phyloP scores from a whole-genome alignment of 139 green algal genomes.

The Spirogloea muscicola region DNA sequence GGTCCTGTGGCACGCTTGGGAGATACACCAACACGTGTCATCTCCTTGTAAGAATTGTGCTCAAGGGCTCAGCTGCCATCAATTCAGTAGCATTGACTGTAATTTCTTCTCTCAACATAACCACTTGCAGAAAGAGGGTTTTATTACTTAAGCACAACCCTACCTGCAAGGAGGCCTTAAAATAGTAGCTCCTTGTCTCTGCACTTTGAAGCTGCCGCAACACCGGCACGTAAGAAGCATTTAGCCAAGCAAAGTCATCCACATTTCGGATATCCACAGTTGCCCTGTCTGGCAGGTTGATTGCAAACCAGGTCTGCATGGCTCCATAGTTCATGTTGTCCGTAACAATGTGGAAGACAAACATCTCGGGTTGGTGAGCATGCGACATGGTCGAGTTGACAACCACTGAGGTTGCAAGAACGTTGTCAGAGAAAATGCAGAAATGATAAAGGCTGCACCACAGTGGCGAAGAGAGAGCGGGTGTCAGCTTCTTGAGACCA shows the following conservation, averaged over 20 bases:
- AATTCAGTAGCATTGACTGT: no score
- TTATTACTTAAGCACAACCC: no score
- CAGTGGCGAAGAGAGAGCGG: no score
- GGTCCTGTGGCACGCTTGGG: no score
- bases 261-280: slow-evolving; percentile 23
- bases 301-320: slow-evolving; percentile 45
- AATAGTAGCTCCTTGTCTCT: slow-evolving; percentile 32
- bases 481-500: no score
- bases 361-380: neutral
- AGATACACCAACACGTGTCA: no score
- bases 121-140: no score
- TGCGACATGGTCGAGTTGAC: slow-evolving; percentile 38
- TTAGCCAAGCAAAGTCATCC: slow-evolving; percentile 26
- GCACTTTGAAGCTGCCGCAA: slow-evolving; percentile 32
- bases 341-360: slow-evolving; percentile 39
- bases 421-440: slow-evolving; percentile 38
- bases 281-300: slow-evolving; percentile 19
- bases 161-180: slow-evolving; percentile 28
- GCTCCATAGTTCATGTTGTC: slow-evolving; percentile 20
- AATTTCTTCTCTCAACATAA: no score
- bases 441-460: slow-evolving; percentile 27
- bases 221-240: slow-evolving; percentile 35
- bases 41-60: no score
- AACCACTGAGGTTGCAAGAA: slow-evolving; percentile 18
- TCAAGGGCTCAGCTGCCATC: no score